Evolutionary conservation across 108 stramenopile genomes (phyloP), one percentile per base, ranked within the genome.

Genomic region (Cyclotella atomus): DNA sequence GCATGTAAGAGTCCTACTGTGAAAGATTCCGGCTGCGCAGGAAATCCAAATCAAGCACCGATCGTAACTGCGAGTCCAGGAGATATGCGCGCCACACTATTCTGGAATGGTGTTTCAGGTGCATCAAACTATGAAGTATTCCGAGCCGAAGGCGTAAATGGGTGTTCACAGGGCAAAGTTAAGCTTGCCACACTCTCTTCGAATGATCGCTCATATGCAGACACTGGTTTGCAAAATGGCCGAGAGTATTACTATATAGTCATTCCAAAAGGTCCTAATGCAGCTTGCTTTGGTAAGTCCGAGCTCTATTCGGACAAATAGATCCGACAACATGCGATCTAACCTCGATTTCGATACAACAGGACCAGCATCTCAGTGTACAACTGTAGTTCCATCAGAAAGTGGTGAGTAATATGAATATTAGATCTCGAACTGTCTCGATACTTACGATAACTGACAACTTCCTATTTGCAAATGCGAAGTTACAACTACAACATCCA

Each of bases 171-270:
- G 33, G 75, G 75, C 16, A 76, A 76, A 61, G 47, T 68, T 2
- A 32, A 44, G 35, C 21, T 76, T n/a, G n/a, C n/a, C 2, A 65
- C 43, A 6, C 46, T 17, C 24, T 6, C 35, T 15, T 24, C 64
- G 24, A n/a, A n/a, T n/a, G n/a, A n/a, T n/a, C 8, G 25, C 27
- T 21, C 64, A 0, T 53, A 29, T 21, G 36, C 44, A 35, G 67
- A 68, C 43, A 28, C 35, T 61, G 67, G 75, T 15, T 54, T 76
- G 44, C 57, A 61, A 61, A 68, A 76, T 61, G 75, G 66, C 14
- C 66, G 66, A 20, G 66, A 68, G 56, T 71, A 71, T 23, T 61
- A 71, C 59, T 71, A 61, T 33, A 34, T 71, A 30, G 70, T 71
- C 12, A 57, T 71, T 23, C 46, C 59, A 2, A 71, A 71, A 57